phyloP scores from a whole-genome alignment of 2,329 filamentous ascomycete species.

The Neofusicoccum kwambonambiense region DNA sequence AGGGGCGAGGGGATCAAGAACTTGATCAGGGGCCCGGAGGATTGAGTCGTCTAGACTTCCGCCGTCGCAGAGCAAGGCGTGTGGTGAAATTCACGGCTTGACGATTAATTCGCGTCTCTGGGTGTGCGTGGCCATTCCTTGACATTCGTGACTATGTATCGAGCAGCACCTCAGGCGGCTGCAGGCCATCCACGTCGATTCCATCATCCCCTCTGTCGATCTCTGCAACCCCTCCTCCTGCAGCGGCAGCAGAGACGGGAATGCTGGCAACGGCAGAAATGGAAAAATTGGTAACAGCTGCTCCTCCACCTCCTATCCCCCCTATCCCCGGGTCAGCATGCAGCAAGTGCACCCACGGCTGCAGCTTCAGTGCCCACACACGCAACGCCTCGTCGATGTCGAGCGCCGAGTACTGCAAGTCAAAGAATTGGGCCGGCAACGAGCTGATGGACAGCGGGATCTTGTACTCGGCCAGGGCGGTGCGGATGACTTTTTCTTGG shows the following conservation, averaged over 20 bases:
- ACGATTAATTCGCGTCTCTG: no score
- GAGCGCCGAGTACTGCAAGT: slow-evolving; percentile 28
- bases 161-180: neutral
- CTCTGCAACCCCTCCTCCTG: neutral
- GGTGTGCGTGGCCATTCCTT: no score
- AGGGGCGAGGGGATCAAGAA: slow-evolving; percentile 36
- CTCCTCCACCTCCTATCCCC: neutral
- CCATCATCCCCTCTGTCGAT: neutral
- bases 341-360: slow-evolving; percentile 5
- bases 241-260: neutral
- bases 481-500: slow-evolving; percentile 28
- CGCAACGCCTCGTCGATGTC: slow-evolving; percentile 29
- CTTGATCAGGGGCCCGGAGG: slow-evolving; percentile 29
- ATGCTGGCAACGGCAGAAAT: neutral
- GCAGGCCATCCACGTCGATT: neutral
- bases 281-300: neutral
- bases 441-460: slow-evolving; percentile 24
- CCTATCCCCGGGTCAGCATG: neutral
- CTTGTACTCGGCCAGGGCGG: slow-evolving; percentile 28
- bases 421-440: slow-evolving; percentile 28
- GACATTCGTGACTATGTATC: neutral
- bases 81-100: no score
- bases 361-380: slow-evolving; percentile 25
- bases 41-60: slow-evolving; percentile 12
- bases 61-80: no score